These are phyloP conservation scores for Albizia julibrissin DNA, from an alignment of 306 rosid species.

Conservation along the genomic window DNA sequence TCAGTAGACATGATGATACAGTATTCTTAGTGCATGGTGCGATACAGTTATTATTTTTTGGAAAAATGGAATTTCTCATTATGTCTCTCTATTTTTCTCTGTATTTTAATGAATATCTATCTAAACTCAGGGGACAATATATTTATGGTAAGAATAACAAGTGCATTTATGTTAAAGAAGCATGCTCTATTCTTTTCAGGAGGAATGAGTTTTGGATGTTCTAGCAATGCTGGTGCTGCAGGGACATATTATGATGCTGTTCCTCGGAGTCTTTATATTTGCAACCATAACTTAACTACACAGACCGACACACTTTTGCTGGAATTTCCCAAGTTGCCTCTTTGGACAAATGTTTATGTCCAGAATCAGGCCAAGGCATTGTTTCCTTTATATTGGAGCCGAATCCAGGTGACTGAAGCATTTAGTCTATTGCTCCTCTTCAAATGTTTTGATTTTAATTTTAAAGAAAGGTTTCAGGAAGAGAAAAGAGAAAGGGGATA, in stretches of 20 bases:
- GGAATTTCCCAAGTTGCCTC: constrained; percentile 89
- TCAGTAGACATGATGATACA: constrained; percentile 79
- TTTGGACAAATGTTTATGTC: constrained; percentile 91
- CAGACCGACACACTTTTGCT: constrained; percentile 85
- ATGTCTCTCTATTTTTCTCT: neutral
- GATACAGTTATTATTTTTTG: constrained; percentile 31
- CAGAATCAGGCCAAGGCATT: constrained; percentile 92
- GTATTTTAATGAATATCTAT: constrained; percentile 11
- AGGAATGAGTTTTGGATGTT: constrained; percentile 88
- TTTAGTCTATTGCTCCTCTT: constrained; percentile 23
- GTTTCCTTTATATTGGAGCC: constrained; percentile 96
- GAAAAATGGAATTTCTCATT: constrained; percentile 13
- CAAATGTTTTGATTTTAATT: constrained; percentile 3
- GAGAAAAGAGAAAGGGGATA: neutral
- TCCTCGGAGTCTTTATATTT: constrained; percentile 82
- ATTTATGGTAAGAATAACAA: constrained; percentile 22
- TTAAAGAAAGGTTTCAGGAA: neutral
- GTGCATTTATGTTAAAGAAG: constrained; percentile 7
- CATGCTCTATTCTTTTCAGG: constrained; percentile 54
- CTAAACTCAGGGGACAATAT: constrained; percentile 19
- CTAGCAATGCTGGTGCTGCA: constrained; percentile 88
- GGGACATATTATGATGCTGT: constrained; percentile 96
- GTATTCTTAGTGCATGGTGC: constrained; percentile 77
- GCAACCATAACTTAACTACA: constrained; percentile 81
- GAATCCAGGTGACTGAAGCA: constrained; percentile 80